Evolutionary conservation across 495 filamentous ascomycete genomes (phyloP).

Genomic region (Neurospora intermedia): DNA sequence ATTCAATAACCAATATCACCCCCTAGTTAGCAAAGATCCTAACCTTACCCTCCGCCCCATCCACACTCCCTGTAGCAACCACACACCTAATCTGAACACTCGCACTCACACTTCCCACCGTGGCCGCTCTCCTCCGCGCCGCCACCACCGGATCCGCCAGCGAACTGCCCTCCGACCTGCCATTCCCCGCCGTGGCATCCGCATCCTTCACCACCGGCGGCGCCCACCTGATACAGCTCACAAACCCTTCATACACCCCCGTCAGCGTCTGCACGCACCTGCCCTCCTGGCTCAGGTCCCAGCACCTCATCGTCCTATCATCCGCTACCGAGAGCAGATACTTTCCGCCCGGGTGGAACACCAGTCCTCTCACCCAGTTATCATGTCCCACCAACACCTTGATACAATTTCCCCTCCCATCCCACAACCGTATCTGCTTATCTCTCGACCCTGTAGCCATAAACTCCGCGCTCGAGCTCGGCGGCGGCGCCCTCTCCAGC

Average conservation of each 20-base stretch:
- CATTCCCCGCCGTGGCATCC: not conserved
- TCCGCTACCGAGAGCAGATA: slow-evolving; percentile 75
- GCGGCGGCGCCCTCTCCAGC: slow-evolving; percentile 54
- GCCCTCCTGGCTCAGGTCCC: slow-evolving; percentile 86
- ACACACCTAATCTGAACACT: slow-evolving; percentile 6
- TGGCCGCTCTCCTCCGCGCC: not conserved
- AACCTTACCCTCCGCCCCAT: slow-evolving; percentile 8
- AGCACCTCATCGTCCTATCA: slow-evolving; percentile 82
- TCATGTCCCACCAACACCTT: slow-evolving; percentile 82
- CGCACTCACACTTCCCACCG: not conserved
- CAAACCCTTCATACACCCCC: slow-evolving; percentile 11
- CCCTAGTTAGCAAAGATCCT: slow-evolving; percentile 7
- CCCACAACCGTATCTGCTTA: slow-evolving; percentile 84
- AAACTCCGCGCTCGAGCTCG: slow-evolving; percentile 67
- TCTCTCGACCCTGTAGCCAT: slow-evolving; percentile 80
- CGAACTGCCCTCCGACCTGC: not conserved
- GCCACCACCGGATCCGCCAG: not conserved
- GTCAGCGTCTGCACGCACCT: slow-evolving; percentile 56
- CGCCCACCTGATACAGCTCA: slow-evolving; percentile 11
- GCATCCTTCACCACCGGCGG: slow-evolving; percentile 6
- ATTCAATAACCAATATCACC: not conserved
- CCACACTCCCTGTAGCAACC: slow-evolving; percentile 9
- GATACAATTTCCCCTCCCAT: slow-evolving; percentile 66
- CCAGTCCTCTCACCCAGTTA: slow-evolving; percentile 78
- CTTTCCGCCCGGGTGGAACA: slow-evolving; percentile 87